Evolutionary conservation across 441 rosid genomes (phyloP).

Genomic region (Syzygium malaccense): DNA sequence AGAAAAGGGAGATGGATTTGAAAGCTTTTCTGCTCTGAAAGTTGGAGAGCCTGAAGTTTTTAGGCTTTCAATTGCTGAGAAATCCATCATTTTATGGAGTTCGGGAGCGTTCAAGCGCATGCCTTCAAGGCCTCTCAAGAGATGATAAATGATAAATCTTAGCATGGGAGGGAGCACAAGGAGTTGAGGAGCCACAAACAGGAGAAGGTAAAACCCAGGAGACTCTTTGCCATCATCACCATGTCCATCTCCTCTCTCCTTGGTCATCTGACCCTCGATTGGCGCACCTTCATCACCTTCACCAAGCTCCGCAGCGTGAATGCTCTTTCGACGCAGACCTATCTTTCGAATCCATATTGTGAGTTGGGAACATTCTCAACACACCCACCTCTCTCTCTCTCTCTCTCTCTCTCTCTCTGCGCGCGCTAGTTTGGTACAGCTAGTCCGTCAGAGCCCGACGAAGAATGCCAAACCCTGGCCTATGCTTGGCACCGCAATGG

Average conservation of each 20-base stretch:
- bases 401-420: not conserved
- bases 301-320: not conserved
- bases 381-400: not conserved
- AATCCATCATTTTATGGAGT: not conserved
- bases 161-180: too few relatives aligned
- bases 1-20: not conserved
- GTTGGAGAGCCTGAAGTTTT: not conserved
- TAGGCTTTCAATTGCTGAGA: not conserved
- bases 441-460: not conserved
- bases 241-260: not conserved
- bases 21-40: too few relatives aligned
- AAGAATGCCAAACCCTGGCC: not conserved
- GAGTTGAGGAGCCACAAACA: too few relatives aligned
- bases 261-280: not conserved
- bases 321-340: not conserved
- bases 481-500: not conserved
- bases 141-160: too few relatives aligned
- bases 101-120: not conserved
- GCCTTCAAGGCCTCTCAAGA: too few relatives aligned
- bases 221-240: too few relatives aligned
- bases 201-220: too few relatives aligned
- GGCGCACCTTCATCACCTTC: not conserved
- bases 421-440: not conserved
- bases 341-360: not conserved
- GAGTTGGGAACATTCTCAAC: not conserved